These are phyloP conservation scores for Zygoascus sp. DNA, from an alignment of 1,139 yeast species.

Conservation along the genomic window DNA sequence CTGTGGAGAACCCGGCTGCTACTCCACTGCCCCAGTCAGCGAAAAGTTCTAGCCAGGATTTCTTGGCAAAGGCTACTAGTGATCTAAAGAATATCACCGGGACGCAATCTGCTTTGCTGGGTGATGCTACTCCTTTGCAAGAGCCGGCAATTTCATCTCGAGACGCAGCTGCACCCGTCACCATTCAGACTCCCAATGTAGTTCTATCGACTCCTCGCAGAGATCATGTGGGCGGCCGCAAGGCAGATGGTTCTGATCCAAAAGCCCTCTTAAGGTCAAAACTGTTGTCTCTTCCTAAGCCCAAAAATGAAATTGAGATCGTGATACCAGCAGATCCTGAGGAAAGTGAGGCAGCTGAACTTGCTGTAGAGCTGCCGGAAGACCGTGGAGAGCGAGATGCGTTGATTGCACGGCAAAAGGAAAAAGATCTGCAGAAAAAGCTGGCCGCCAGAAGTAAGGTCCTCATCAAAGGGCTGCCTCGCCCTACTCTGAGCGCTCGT, in stretches of 20 bases:
- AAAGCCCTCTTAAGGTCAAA: background rate
- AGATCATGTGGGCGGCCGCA: background rate
- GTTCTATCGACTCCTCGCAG: background rate
- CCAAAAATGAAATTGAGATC: conserved; percentile 58
- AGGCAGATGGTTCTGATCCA: background rate
- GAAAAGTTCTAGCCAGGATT: conserved; percentile 20
- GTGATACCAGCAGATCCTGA: conserved; percentile 34
- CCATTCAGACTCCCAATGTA: background rate
- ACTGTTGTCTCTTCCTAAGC: conserved; percentile 44
- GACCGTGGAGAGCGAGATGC: conserved; percentile 40
- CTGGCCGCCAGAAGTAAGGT: conserved; percentile 46
- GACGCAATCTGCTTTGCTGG: conserved; percentile 31
- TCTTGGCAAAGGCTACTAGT: conserved; percentile 27
- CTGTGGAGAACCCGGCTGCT: conserved; percentile 8
- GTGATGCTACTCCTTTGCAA: conserved; percentile 27
- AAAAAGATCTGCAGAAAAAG: conserved; percentile 27
- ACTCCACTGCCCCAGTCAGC: background rate
- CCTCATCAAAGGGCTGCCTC: conserved; percentile 46
- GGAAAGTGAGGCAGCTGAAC: conserved; percentile 2
- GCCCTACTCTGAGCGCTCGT: conserved; percentile 42
- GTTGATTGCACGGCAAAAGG: conserved; percentile 24
- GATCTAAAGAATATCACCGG: conserved; percentile 30
- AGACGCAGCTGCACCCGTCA: background rate
- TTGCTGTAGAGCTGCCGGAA: conserved; percentile 23
- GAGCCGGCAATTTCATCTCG: conserved; percentile 15